Percentiles rank a stretch among this genome's conserved stretches.
Evolutionary conservation across 176 grass and related monocot genomes (phyloP).

Genomic region (Guadua angustifolia): DNA sequence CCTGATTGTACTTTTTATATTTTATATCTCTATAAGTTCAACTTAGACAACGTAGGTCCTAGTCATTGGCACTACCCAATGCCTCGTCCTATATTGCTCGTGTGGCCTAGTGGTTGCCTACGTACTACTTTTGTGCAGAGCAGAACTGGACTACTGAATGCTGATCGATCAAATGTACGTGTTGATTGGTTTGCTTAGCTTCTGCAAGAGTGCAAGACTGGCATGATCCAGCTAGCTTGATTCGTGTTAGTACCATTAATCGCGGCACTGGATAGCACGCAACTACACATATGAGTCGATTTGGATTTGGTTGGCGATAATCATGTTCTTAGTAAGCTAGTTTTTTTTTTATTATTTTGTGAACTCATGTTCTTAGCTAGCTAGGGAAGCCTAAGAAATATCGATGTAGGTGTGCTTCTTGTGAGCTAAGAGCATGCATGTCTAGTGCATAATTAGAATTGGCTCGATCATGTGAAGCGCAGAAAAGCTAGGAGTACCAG

Average conservation of each 20-base stretch:
- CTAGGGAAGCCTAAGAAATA: background rate
- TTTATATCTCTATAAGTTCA: too few relatives aligned
- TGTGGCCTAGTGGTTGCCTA: background rate
- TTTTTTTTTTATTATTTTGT: too few relatives aligned
- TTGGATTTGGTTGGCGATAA: conserved; percentile 34
- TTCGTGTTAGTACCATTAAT: conserved; percentile 8
- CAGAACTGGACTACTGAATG: background rate
- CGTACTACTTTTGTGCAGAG: background rate
- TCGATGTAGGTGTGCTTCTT: background rate
- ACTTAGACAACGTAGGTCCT: too few relatives aligned
- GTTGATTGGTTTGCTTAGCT: conserved; percentile 2
- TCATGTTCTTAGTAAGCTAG: conserved; percentile 1
- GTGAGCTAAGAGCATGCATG: background rate
- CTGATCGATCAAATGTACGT: background rate
- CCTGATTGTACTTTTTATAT: too few relatives aligned
- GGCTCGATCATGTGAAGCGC: background rate
- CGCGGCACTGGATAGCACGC: background rate
- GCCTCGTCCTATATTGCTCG: too few relatives aligned
- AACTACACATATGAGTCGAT: background rate
- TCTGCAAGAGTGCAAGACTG: conserved; percentile 6
- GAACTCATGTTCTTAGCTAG: background rate
- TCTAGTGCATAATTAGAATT: conserved; percentile 1
- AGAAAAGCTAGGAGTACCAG: background rate
- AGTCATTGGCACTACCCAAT: too few relatives aligned
- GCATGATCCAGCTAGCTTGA: background rate